Base-by-base conservation (phyloP, 768 basidiomycete species). In the Phanerochaete carnosa region DNA sequence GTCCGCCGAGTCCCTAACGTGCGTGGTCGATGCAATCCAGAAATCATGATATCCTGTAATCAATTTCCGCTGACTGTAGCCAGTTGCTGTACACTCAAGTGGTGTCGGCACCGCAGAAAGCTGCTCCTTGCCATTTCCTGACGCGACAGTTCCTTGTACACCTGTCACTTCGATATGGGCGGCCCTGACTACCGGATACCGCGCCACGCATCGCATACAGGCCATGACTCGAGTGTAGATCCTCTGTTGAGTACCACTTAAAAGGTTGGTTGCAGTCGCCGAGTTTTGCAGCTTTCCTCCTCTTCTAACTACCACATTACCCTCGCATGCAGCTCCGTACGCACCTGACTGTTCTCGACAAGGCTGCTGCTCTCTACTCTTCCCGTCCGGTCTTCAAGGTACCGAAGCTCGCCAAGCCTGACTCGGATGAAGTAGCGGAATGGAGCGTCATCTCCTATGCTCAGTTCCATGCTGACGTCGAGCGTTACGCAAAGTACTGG, bases 401-500 rank as follows among this genome's bases (percentile, higher is more conserved):
- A 23, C 87, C 88, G 22, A 75, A 73, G 61, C 65, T 78, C 22
- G 76, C 80, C 66, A 65, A 43, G 12, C 22, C 74, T 57, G 65
- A 73, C 39, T 68, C 77, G 50, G 76, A 75, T 45, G 70, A 71
- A 52, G 72, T 82, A 57, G 75, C 75, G 30, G 70, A 74, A 59
- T 90, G 88, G 88, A 72, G 71, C 7, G 70, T 80, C 58, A 80
- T 90, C 73, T 79, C 87, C 33, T 91, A 87, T 73, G 65, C 64
- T 12, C 80, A 84, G 66, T 90, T 91, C 75, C 75, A 78, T 57
- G 55, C 70, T 26, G 86, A 89, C 60, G 86, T 90, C 63, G 83
- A 88, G 63, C 68, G 72, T n/a, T 83, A 79, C 59, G 88, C 88
- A 29, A 77, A 77, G 55, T 79, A 88, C 68, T 91, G 88, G 83